Evolutionary conservation across 2,329 filamentous ascomycete genomes (phyloP).

Genomic region (Aspergillus udagawae): DNA sequence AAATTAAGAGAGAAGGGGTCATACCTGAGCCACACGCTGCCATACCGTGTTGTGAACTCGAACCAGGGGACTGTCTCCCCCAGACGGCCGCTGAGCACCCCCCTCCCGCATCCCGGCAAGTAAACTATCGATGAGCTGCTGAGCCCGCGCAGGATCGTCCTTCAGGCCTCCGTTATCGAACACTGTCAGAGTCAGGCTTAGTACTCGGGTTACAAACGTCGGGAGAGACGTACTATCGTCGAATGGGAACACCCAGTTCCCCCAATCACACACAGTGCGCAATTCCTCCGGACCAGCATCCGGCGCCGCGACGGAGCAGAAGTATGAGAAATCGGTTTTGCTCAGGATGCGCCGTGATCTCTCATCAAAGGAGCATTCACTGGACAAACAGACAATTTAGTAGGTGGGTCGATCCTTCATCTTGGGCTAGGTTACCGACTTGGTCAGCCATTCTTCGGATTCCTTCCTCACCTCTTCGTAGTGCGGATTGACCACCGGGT

Average conservation of each 20-base stretch:
- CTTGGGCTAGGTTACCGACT: conserved; percentile 7
- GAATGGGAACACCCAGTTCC: conserved; percentile 22
- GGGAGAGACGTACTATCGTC: conserved; percentile 8
- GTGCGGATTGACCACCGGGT: conserved; percentile 18
- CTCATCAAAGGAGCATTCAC: conserved; percentile 15
- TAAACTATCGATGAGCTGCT: conserved; percentile 19
- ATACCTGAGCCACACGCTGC: conserved; percentile 16
- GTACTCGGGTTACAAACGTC: not conserved
- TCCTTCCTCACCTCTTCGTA: conserved; percentile 20
- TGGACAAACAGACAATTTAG: not conserved
- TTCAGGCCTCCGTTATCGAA: conserved; percentile 30
- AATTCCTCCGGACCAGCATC: conserved; percentile 19
- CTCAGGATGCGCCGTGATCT: conserved; percentile 5
- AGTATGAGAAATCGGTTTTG: conserved; percentile 23
- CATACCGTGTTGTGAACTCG: conserved; percentile 27
- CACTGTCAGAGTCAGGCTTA: conserved; percentile 11
- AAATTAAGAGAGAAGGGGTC: not conserved
- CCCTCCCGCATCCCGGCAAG: conserved; percentile 16
- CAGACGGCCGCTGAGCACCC: conserved; percentile 7
- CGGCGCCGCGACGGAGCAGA: conserved; percentile 21
- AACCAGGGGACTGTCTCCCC: conserved; percentile 11
- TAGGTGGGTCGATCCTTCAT: not conserved
- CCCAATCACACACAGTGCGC: conserved; percentile 25
- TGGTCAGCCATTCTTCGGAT: conserved; percentile 23
- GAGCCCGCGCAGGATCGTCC: conserved; percentile 17